These are phyloP conservation scores for Sphagnum fallax DNA, from an alignment of 228 moss, liverwort and hornwort genomes.

Conservation along the genomic window DNA sequence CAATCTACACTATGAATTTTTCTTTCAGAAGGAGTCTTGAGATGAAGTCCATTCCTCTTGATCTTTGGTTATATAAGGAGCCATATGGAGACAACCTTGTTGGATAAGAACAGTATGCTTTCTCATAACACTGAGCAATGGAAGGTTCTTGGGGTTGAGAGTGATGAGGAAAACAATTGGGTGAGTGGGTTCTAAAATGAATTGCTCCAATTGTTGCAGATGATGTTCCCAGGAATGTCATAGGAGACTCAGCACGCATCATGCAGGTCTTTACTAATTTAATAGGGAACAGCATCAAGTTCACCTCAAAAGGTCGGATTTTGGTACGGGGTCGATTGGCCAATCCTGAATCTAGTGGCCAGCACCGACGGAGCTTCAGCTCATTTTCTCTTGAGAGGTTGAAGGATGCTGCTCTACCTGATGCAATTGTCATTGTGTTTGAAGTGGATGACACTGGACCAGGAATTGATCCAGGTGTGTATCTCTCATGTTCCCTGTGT, in stretches of 20 bases:
- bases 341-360: conserved; percentile 13
- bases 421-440: conserved; percentile 52
- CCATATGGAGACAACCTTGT: too few species aligned
- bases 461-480: conserved; percentile 61
- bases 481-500: too few species aligned
- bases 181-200: too few species aligned
- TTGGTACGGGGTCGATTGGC: conserved; percentile 55
- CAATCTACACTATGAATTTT: too few species aligned
- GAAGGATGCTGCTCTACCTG: conserved; percentile 14
- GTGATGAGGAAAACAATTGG: too few species aligned
- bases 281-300: conserved; percentile 78
- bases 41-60: too few species aligned
- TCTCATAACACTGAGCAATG: too few species aligned
- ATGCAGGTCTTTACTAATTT: conserved; percentile 84
- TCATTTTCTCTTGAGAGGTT: conserved; percentile 49
- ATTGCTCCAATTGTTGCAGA: conserved; percentile 17
- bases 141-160: too few species aligned
- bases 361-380: conserved; percentile 43
- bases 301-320: conserved; percentile 57
- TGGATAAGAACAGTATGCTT: too few species aligned
- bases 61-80: too few species aligned
- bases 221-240: conserved; percentile 62
- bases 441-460: conserved; percentile 78
- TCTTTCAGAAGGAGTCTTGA: too few species aligned
- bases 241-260: conserved; percentile 63